Conservation (phyloP, 805 yeast species). For the Pachysolen tannophilus region DNA sequence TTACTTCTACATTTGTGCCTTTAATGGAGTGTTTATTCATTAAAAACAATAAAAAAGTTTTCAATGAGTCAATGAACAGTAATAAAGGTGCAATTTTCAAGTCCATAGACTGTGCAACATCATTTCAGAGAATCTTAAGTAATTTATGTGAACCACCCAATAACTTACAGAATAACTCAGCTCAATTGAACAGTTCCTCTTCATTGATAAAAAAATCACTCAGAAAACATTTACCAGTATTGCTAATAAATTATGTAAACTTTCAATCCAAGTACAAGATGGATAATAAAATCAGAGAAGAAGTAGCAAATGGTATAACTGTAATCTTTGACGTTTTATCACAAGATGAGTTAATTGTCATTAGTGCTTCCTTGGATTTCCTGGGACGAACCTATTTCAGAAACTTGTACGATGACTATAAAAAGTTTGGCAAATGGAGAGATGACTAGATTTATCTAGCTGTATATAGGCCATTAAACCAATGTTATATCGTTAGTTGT, state of each 20-base stretch:
- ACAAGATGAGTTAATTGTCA: conserved; percentile 50
- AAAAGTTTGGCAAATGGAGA: conserved; percentile 75
- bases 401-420: conserved; percentile 63
- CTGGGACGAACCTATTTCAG: conserved; percentile 65
- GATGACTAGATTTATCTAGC: too few species aligned
- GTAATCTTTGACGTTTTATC: conserved; percentile 65
- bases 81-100: conserved; percentile 9
- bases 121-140: conserved; percentile 49
- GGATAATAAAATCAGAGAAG: conserved; percentile 35
- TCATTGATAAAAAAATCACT: conserved; percentile 49
- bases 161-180: conserved; percentile 17
- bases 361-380: conserved; percentile 58
- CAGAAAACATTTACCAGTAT: conserved; percentile 52
- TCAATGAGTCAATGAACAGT: conserved; percentile 2
- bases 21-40: conserved; percentile 40
- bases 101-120: conserved; percentile 31
- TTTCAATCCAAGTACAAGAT: conserved; percentile 44
- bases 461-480: too few species aligned
- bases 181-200: conserved; percentile 44
- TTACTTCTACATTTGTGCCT: conserved; percentile 39
- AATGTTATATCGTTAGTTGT: too few species aligned
- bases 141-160: conserved; percentile 70
- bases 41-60: conserved; percentile 6
- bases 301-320: conserved; percentile 48
- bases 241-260: conserved; percentile 52